Conservation (phyloP, 768 basidiomycete genomes). For the Tulasnella sp. region DNA sequence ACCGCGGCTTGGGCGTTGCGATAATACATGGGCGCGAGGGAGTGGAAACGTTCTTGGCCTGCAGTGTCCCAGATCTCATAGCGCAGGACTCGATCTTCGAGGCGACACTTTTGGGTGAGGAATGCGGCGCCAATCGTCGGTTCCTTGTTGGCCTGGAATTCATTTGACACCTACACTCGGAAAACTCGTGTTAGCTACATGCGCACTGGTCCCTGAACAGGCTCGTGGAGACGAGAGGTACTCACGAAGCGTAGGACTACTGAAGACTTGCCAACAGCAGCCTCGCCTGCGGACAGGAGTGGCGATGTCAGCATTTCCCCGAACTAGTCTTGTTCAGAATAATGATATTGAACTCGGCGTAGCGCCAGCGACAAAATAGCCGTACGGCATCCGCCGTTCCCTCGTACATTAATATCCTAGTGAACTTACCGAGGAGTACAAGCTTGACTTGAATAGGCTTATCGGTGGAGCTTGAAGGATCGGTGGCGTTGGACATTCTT, state of each 20-base stretch:
- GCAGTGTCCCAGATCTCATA: conserved; percentile 99
- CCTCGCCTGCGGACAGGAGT: conserved; percentile 59
- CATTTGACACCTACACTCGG: conserved; percentile 70
- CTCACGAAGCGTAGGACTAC: conserved; percentile 92
- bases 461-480: conserved; percentile 60
- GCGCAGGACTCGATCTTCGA: conserved; percentile 86
- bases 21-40: conserved; percentile 98
- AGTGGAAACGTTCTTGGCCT: conserved; percentile 94
- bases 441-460: conserved; percentile 97
- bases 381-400: too few relatives aligned
- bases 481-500: conserved; percentile 51
- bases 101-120: conserved; percentile 86
- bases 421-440: conserved; percentile 73
- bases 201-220: too few relatives aligned
- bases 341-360: too few relatives aligned
- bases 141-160: conserved; percentile 98
- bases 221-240: conserved; percentile 19
- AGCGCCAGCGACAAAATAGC: too few relatives aligned
- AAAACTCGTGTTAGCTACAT: too few relatives aligned
- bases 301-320: conserved; percentile 9
- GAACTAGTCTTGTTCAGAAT: background rate
- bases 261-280: conserved; percentile 98
- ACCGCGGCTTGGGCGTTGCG: conserved; percentile 97
- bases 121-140: conserved; percentile 97
- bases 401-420: too few relatives aligned